Evolutionary conservation across 495 filamentous ascomycete species (phyloP).

Genomic region (Neurospora intermedia): DNA sequence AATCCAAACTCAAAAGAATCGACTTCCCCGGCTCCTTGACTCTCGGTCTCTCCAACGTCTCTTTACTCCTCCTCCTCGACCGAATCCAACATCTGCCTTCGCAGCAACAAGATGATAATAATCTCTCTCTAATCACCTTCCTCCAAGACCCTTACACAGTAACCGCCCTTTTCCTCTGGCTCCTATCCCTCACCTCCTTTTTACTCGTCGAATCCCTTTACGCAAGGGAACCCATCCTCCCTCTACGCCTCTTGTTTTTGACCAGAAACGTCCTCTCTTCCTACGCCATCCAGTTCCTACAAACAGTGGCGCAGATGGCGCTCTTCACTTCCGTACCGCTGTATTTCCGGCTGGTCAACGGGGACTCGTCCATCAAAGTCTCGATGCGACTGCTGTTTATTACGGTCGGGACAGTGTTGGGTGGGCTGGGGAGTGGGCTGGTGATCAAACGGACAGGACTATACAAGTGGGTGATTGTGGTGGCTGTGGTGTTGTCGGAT

Average conservation of each 20-base stretch:
- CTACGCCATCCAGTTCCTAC: constrained; percentile 7
- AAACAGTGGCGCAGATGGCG: constrained; percentile 10
- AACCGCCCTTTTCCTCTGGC: constrained; percentile 2
- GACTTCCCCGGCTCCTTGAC: constrained; percentile 9
- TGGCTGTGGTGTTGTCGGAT: background rate
- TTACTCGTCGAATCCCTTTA: constrained; percentile 1
- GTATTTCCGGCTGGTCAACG: constrained; percentile 3
- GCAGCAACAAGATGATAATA: no score
- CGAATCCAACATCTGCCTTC: background rate
- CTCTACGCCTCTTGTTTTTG: background rate
- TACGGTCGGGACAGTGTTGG: constrained; percentile 4
- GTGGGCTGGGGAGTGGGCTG: constrained; percentile 4
- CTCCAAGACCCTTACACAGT: background rate
- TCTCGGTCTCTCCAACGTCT: constrained; percentile 6
- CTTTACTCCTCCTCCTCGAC: constrained; percentile 7
- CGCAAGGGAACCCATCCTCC: constrained; percentile 8
- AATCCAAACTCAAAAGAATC: constrained; percentile 7
- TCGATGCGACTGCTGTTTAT: constrained; percentile 3
- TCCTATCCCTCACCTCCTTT: constrained; percentile 1
- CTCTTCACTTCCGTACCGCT: constrained; percentile 4
- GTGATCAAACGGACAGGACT: constrained; percentile 8
- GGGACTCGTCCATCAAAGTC: background rate
- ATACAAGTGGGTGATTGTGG: constrained; percentile 2
- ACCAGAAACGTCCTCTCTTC: constrained; percentile 2
- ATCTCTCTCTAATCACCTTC: background rate